Conservation (phyloP, 2,329 filamentous ascomycete species). For the Alternaria sp. region DNA sequence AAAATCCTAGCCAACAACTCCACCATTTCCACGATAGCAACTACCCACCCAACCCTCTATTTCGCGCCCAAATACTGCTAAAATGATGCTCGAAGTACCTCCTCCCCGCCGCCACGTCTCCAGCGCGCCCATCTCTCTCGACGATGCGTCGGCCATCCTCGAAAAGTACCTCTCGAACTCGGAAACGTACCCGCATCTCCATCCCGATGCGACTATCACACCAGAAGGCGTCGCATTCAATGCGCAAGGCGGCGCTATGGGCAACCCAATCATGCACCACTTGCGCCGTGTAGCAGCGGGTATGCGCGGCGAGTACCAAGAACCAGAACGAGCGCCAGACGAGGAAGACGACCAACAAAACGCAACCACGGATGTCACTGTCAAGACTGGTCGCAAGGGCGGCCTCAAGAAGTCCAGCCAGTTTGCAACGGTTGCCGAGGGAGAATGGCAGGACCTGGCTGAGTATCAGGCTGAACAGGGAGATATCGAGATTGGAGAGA, state of each 20-base stretch:
- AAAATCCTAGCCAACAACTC: neutral
- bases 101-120: slow-evolving; percentile 48
- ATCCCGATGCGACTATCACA: slow-evolving; percentile 56
- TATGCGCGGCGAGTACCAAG: slow-evolving; percentile 59
- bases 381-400: slow-evolving; percentile 7
- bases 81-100: slow-evolving; percentile 44
- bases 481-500: slow-evolving; percentile 51
- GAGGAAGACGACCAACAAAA: slow-evolving; percentile 37
- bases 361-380: neutral
- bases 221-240: slow-evolving; percentile 52
- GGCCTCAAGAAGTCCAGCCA: slow-evolving; percentile 13
- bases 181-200: slow-evolving; percentile 52
- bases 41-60: neutral
- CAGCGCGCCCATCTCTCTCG: slow-evolving; percentile 38
- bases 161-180: slow-evolving; percentile 51
- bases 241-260: slow-evolving; percentile 51
- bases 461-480: slow-evolving; percentile 51
- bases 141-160: slow-evolving; percentile 45
- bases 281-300: slow-evolving; percentile 61
- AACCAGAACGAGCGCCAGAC: slow-evolving; percentile 52
- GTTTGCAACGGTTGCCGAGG: slow-evolving; percentile 12
- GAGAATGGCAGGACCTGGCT: slow-evolving; percentile 53
- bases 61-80: neutral
- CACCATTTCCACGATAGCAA: neutral
- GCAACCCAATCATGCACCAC: slow-evolving; percentile 60